A percentile compares a stretch with the other conserved stretches of the same genome.
These are phyloP conservation scores for Schizochytrium sp. DNA, from an alignment of 108 stramenopile genomes.

Conservation along the genomic window DNA sequence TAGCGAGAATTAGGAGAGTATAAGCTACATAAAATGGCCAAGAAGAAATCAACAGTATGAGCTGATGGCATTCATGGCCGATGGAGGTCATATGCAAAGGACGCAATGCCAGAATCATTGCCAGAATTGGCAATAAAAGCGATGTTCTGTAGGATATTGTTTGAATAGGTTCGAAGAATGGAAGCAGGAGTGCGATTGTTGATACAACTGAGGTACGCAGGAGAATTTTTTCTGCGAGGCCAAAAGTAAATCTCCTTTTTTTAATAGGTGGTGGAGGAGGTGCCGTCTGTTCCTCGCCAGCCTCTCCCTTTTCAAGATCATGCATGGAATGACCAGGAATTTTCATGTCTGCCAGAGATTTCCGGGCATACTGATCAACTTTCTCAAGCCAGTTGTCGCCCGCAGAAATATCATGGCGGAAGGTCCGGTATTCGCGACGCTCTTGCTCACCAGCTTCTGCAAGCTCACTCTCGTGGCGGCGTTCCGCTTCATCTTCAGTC, in stretches of 20 bases:
- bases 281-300: neutral
- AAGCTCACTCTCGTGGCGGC: too few species aligned
- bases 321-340: neutral
- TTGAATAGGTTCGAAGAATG: slow-evolving; percentile 18
- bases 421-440: too few species aligned
- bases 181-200: neutral
- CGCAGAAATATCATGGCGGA: too few species aligned
- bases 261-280: neutral
- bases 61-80: neutral
- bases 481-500: too few species aligned
- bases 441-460: too few species aligned
- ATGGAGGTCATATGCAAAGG: neutral
- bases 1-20: neutral
- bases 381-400: slow-evolving; percentile 6
- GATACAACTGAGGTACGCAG: neutral
- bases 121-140: slow-evolving; percentile 9
- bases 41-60: neutral
- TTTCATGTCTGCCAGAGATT: neutral
- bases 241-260: neutral
- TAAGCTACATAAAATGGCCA: slow-evolving; percentile 23
- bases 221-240: neutral
- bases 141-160: neutral
- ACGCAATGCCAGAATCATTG: neutral
- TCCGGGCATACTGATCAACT: neutral
- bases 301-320: neutral